phyloP scores from a whole-genome alignment of 495 filamentous ascomycete species.

The Melanomma pulvis-pyrius region DNA sequence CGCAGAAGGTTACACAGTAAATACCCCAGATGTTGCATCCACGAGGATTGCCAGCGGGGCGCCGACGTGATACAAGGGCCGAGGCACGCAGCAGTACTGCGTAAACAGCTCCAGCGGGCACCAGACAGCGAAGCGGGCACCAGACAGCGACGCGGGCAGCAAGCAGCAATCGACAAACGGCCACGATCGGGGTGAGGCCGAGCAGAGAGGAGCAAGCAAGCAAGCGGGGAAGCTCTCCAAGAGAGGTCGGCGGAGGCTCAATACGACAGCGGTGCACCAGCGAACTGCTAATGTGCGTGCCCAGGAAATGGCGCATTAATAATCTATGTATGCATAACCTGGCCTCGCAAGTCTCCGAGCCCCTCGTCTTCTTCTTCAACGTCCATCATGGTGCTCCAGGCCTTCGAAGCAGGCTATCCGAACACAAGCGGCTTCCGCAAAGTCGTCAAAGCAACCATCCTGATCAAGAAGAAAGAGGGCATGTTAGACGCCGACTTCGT shows the following conservation, averaged over 20 bases:
- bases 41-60: slow-evolving; percentile 22
- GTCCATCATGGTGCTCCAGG: slow-evolving; percentile 37
- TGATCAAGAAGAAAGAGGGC: slow-evolving; percentile 50
- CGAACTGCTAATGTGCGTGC: background rate
- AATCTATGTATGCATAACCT: background rate
- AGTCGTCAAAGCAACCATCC: slow-evolving; percentile 48
- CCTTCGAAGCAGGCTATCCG: slow-evolving; percentile 48
- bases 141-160: background rate
- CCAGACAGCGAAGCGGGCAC: background rate
- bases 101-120: slow-evolving; percentile 2
- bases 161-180: background rate
- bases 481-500: slow-evolving; percentile 49
- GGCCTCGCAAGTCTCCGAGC: background rate
- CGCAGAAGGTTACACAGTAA: background rate
- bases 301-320: background rate
- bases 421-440: slow-evolving; percentile 48
- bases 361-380: background rate
- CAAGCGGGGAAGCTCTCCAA: too few relatives aligned
- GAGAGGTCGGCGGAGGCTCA: slow-evolving; percentile 9
- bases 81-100: background rate
- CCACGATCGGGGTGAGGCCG: background rate
- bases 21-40: slow-evolving; percentile 24
- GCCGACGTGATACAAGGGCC: background rate
- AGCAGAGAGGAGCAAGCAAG: background rate
- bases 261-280: background rate